Evolutionary conservation across 1,284 basidiomycete genomes (phyloP).

Genomic region (Puccinia hordei): DNA sequence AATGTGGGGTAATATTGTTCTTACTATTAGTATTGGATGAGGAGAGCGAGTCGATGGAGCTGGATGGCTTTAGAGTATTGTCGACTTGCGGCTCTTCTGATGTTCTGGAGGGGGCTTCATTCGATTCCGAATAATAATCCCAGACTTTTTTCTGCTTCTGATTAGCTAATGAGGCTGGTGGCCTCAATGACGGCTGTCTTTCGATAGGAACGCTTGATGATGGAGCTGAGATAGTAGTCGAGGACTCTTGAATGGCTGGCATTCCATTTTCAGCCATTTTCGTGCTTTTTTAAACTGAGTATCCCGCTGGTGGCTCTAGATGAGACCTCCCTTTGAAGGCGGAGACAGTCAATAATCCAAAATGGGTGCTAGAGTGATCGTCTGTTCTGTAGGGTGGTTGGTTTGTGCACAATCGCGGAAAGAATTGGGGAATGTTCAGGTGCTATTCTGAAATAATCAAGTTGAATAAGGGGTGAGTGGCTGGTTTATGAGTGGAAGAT

Average conservation of each 20-base stretch:
- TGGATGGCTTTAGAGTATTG: not conserved
- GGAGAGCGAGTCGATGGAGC: not conserved
- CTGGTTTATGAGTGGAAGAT: no score
- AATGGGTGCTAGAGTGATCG: no score
- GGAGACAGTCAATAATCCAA: no score
- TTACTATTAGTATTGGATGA: not conserved
- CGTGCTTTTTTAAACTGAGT: not conserved
- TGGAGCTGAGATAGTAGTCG: not conserved
- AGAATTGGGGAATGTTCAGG: no score
- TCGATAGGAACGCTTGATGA: not conserved
- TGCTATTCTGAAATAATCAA: no score
- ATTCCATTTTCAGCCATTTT: not conserved
- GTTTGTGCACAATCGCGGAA: no score
- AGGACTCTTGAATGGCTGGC: not conserved
- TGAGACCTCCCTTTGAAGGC: no score
- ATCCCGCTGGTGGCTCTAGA: no score
- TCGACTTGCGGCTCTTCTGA: not conserved
- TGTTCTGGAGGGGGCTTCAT: not conserved
- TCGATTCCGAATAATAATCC: slow-evolving; percentile 2
- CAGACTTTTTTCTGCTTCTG: slow-evolving; percentile 22
- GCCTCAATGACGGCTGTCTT: not conserved
- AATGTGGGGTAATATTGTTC: not conserved
- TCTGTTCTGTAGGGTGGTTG: no score
- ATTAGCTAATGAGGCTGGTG: not conserved
- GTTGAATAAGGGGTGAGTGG: no score